Evolutionary conservation across 1,284 basidiomycete genomes (phyloP).

Genomic region (Neonothopanus nambi): DNA sequence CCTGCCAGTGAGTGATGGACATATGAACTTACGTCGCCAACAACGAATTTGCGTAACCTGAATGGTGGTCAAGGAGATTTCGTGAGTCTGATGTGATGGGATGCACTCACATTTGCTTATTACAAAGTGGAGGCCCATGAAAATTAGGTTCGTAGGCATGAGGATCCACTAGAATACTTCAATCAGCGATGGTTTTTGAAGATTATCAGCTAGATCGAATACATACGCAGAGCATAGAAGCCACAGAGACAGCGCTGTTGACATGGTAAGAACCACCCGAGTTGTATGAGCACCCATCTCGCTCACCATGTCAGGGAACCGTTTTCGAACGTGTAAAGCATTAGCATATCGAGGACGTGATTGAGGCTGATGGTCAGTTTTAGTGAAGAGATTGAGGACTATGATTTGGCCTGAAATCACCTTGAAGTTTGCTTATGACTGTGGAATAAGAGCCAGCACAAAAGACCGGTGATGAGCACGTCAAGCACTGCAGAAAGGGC

Average conservation of each 20-base stretch:
- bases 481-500: constrained; percentile 48
- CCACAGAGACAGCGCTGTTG: constrained; percentile 34
- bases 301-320: constrained; percentile 48
- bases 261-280: background rate
- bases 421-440: constrained; percentile 27
- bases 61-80: background rate
- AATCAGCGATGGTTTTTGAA: too few relatives aligned
- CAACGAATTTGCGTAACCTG: constrained; percentile 18
- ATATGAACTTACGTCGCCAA: constrained; percentile 15
- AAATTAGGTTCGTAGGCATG: constrained; percentile 22
- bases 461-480: constrained; percentile 44
- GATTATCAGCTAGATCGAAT: background rate
- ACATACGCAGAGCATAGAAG: constrained; percentile 48
- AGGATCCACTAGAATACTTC: constrained; percentile 21
- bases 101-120: constrained; percentile 21
- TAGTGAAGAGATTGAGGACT: background rate
- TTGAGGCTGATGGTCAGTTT: constrained; percentile 44
- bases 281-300: background rate
- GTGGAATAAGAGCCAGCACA: constrained; percentile 44
- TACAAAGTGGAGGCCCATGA: constrained; percentile 24
- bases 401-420: constrained; percentile 12
- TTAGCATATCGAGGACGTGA: constrained; percentile 48
- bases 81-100: background rate
- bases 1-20: background rate
- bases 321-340: constrained; percentile 55